Percentiles rank a stretch among this genome's conserved stretches.
Conservation (phyloP, 768 basidiomycete species). For the Ramaria sp. region DNA sequence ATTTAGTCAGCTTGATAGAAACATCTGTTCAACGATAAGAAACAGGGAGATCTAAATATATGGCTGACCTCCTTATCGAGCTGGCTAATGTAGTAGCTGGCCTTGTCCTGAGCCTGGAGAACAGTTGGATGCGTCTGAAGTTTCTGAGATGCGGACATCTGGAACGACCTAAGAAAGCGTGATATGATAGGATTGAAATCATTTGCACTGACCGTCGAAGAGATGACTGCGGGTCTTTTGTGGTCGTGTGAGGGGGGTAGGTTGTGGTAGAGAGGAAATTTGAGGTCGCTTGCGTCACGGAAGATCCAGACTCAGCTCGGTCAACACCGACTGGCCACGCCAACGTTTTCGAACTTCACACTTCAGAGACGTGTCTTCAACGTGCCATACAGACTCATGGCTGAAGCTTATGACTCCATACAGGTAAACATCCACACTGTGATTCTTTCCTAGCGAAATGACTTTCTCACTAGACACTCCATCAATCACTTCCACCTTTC, state of each 20-base stretch:
- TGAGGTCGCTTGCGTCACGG: slow-evolving; percentile 19
- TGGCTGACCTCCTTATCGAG: slow-evolving; percentile 90
- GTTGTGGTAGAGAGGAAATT: not conserved
- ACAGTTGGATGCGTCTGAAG: slow-evolving; percentile 82
- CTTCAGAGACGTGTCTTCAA: slow-evolving; percentile 28
- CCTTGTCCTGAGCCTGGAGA: slow-evolving; percentile 77
- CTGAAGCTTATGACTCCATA: slow-evolving; percentile 37
- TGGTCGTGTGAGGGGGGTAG: not conserved
- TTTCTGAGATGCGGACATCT: slow-evolving; percentile 77
- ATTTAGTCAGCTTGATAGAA: slow-evolving; percentile 59
- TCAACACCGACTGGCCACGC: not conserved
- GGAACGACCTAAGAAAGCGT: not conserved
- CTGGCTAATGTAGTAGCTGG: slow-evolving; percentile 70
- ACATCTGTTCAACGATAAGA: not conserved
- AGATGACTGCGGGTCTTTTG: not conserved
- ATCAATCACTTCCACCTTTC: slow-evolving; percentile 61
- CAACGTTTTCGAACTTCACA: not conserved
- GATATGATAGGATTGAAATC: not conserved
- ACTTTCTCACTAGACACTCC: slow-evolving; percentile 37
- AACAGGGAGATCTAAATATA: not conserved
- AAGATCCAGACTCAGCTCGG: not conserved
- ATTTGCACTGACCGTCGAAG: slow-evolving; percentile 9
- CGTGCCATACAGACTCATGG: slow-evolving; percentile 30
- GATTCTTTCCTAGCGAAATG: not conserved
- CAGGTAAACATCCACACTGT: slow-evolving; percentile 30